These are phyloP conservation scores for Poa pratensis DNA, from an alignment of 176 grass and related monocot genomes.

Conservation along the genomic window DNA sequence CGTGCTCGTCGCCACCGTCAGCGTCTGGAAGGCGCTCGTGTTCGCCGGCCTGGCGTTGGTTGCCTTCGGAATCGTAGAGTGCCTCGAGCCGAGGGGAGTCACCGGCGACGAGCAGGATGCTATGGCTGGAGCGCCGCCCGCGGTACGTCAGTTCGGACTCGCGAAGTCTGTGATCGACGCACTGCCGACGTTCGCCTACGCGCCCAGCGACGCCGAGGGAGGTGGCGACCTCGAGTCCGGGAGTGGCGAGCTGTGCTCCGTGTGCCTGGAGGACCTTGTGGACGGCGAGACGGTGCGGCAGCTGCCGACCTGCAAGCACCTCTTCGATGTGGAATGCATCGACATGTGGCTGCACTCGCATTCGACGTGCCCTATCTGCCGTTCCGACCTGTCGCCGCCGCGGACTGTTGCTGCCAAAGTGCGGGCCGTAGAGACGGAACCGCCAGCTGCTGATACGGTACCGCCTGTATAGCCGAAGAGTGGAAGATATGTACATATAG, in stretches of 20 bases:
- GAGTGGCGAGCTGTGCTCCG: background rate
- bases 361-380: slow-evolving; percentile 43
- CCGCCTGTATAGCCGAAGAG: slow-evolving; percentile 4
- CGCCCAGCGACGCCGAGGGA: background rate
- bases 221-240: slow-evolving; percentile 33
- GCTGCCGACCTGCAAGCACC: slow-evolving; percentile 44
- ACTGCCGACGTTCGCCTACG: slow-evolving; percentile 44
- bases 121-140: background rate
- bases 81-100: background rate
- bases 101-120: background rate
- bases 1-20: slow-evolving; percentile 28
- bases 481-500: background rate
- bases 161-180: background rate
- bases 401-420: background rate
- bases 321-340: slow-evolving; percentile 51
- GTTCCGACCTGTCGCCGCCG: slow-evolving; percentile 37
- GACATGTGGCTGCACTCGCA: slow-evolving; percentile 57
- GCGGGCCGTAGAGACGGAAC: background rate
- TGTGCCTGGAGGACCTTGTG: slow-evolving; percentile 32
- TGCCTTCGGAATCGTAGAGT: slow-evolving; percentile 12
- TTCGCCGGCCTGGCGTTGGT: slow-evolving; percentile 3
- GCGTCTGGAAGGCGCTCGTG: slow-evolving; percentile 39
- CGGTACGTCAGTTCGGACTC: background rate
- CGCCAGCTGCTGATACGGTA: background rate
- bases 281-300: slow-evolving; percentile 44